Percentiles rank a stretch among this genome's conserved stretches.
Evolutionary conservation across 2,329 filamentous ascomycete genomes (phyloP).

Genomic region (Cadophora luteo-olivacea): DNA sequence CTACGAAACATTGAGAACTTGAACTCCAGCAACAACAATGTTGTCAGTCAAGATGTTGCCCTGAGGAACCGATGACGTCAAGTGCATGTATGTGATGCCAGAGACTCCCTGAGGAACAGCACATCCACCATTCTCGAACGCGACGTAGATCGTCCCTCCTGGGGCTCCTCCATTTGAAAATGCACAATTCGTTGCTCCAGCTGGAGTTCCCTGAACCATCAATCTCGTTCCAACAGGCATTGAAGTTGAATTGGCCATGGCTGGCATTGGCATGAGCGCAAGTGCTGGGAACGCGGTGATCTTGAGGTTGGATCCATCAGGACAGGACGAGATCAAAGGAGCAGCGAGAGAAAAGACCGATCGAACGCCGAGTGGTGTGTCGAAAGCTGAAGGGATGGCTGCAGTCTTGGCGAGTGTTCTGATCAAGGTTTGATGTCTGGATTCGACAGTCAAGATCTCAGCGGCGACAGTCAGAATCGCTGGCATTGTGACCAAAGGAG

Average conservation of each 20-base stretch:
- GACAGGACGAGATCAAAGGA: constrained; percentile 11
- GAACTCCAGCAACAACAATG: constrained; percentile 12
- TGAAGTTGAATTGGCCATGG: constrained; percentile 7
- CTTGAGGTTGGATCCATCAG: constrained; percentile 12
- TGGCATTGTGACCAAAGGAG: not conserved
- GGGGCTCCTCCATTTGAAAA: constrained; percentile 14
- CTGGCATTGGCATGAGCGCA: not conserved
- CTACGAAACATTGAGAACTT: constrained; percentile 15
- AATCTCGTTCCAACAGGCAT: constrained; percentile 15
- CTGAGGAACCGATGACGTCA: constrained; percentile 7
- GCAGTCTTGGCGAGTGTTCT: constrained; percentile 5
- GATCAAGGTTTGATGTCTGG: constrained; percentile 12
- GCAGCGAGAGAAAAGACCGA: constrained; percentile 12
- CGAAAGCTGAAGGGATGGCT: constrained; percentile 9
- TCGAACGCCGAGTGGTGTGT: constrained; percentile 9
- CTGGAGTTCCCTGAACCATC: not conserved
- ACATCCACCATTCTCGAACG: constrained; percentile 4
- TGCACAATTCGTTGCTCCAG: constrained; percentile 12
- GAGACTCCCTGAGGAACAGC: constrained; percentile 2
- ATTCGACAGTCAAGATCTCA: constrained; percentile 6
- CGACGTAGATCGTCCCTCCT: constrained; percentile 11
- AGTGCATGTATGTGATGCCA: constrained; percentile 14
- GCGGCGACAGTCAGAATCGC: constrained; percentile 7
- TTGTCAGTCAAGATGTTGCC: constrained; percentile 12
- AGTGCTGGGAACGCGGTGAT: constrained; percentile 4